These are phyloP conservation scores for Lipomyces chichibuensis DNA, from an alignment of 805 yeast genomes.

Conservation along the genomic window DNA sequence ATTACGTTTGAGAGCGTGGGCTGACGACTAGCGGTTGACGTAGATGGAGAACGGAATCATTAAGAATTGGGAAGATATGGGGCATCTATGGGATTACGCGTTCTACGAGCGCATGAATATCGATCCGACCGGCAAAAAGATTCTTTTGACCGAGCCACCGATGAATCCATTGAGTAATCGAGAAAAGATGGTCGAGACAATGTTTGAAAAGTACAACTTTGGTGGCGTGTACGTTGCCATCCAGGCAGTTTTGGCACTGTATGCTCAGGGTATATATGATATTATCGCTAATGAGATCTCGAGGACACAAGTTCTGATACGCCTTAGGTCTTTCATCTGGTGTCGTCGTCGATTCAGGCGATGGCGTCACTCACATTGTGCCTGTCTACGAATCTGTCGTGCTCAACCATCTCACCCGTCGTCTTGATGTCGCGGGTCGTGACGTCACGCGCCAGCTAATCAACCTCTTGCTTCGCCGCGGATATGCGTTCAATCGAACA, in stretches of 20 bases:
- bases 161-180: slow-evolving; percentile 93
- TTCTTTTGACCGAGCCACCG: slow-evolving; percentile 94
- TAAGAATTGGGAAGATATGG: slow-evolving; percentile 98
- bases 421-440: slow-evolving; percentile 96
- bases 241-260: slow-evolving; percentile 96
- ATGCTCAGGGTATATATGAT: slow-evolving; percentile 80
- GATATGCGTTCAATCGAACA: slow-evolving; percentile 96
- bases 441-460: slow-evolving; percentile 97
- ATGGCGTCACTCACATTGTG: slow-evolving; percentile 97
- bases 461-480: slow-evolving; percentile 87
- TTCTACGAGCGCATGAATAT: slow-evolving; percentile 87
- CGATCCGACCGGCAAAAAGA: slow-evolving; percentile 72
- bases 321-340: slow-evolving; percentile 69
- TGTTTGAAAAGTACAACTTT: slow-evolving; percentile 88
- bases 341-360: slow-evolving; percentile 98
- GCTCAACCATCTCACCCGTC: slow-evolving; percentile 86
- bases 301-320: background rate
- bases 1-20: background rate
- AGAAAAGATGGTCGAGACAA: slow-evolving; percentile 86
- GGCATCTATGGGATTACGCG: slow-evolving; percentile 96
- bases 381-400: slow-evolving; percentile 98
- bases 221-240: slow-evolving; percentile 95
- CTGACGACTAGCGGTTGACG: background rate
- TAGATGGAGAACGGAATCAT: slow-evolving; percentile 96
- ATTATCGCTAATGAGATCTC: background rate